Base-by-base conservation (phyloP, 78 protist species). In the Parvularia atlantis region DNA sequence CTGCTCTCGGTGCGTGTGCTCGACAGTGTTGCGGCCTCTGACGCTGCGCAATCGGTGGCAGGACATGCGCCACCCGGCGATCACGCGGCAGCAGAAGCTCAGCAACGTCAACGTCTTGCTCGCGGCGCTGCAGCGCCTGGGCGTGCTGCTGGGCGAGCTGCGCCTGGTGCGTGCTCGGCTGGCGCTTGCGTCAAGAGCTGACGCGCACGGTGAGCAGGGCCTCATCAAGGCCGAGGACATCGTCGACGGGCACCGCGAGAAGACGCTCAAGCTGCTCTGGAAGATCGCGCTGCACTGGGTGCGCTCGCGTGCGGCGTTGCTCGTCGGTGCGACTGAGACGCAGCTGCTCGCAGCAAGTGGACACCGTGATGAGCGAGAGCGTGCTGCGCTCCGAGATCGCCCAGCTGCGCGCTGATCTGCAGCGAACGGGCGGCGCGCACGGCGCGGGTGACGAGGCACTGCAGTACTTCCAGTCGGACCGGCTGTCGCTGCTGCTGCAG, bases 211-310 rank as follows among this genome's bases (percentile, higher is more conserved):
- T n/a, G n/a, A n/a, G n/a, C n/a, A n/a, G n/a, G n/a, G n/a, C n/a
- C n/a, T n/a, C n/a, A n/a, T n/a, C n/a, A n/a, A n/a, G 37, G 50
- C 36, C 52, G 19, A 26, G 10, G 67, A 61, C 67, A 61, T 61
- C 24, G 67, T 61, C 52, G 52, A 40, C n/a, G 67, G 67, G 22
- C 67, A 61, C 33, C 67, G 67, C 44, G 53, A 61, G 33, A 40
- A 40, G 67, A 61, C 67, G 35, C 67, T 61, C 19, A 11, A 1
- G 37, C 67, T 61, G 35, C 52, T 61, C n/a, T 61, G 67, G 67
- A 20, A 20, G 35, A 17, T 40, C 16, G 17, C 40, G 19, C 0
- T 61, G 30, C 46, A 40, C 35, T 40, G 13, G 9, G n/a, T n/a
- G n/a, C n/a, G n/a, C n/a, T n/a, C n/a, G n/a, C n/a, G n/a, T n/a